Conservation (phyloP, 805 yeast genomes). For the Metschnikowia proteae region DNA sequence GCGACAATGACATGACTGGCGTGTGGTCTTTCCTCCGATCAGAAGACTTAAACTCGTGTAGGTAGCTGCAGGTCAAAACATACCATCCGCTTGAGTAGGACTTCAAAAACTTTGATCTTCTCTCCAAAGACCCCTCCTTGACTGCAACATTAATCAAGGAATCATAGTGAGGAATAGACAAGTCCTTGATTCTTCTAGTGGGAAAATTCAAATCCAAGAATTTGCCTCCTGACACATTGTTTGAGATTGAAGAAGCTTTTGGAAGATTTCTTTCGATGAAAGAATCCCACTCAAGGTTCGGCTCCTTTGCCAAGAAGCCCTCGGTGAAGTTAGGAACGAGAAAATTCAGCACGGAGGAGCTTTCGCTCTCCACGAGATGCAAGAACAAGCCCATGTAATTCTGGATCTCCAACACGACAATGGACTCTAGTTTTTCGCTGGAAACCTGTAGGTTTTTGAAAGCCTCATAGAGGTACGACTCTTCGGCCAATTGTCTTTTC, state of each 20-base stretch:
- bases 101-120: constrained; percentile 87
- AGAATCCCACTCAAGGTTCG: constrained; percentile 84
- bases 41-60: constrained; percentile 84
- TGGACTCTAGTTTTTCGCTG: constrained; percentile 81
- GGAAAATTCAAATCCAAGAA: constrained; percentile 41
- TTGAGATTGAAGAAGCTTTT: constrained; percentile 24
- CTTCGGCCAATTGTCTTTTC: constrained; percentile 74
- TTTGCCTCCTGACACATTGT: constrained; percentile 30
- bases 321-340: constrained; percentile 55
- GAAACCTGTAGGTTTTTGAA: constrained; percentile 81
- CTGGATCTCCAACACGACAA: constrained; percentile 83
- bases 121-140: constrained; percentile 77
- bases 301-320: constrained; percentile 66
- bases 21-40: constrained; percentile 77
- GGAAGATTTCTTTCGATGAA: constrained; percentile 67
- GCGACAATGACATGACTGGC: constrained; percentile 78
- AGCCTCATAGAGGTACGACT: constrained; percentile 84
- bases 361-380: constrained; percentile 65
- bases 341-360: constrained; percentile 64
- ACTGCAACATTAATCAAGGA: constrained; percentile 63
- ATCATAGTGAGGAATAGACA: constrained; percentile 62
- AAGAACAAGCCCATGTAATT: constrained; percentile 73
- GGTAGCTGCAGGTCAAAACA: constrained; percentile 80
- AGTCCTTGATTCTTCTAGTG: constrained; percentile 41
- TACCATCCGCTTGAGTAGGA: constrained; percentile 90